Evolutionary conservation across 768 basidiomycete species (phyloP).

Genomic region (Tylopilus subfusipes): DNA sequence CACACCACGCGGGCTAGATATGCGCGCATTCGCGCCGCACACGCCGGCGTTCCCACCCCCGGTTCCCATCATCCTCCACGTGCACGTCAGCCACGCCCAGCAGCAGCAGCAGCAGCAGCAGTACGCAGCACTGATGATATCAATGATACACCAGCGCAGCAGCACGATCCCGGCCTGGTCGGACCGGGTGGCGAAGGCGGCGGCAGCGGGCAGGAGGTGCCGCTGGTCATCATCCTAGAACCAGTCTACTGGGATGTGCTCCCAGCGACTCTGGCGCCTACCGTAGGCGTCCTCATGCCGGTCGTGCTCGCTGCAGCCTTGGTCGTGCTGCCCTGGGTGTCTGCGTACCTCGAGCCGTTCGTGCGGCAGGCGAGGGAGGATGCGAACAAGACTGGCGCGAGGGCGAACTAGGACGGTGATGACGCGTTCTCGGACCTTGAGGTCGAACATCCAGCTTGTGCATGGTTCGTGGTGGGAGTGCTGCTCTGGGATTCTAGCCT

Average conservation of each 20-base stretch:
- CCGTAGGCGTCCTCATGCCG: constrained; percentile 27
- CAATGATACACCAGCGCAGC: too few relatives aligned
- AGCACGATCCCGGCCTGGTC: too few relatives aligned
- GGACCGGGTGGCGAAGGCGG: too few relatives aligned
- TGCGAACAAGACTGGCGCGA: neutral
- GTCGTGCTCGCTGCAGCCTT: constrained; percentile 25
- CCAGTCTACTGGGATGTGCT: constrained; percentile 57
- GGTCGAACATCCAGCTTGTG: constrained; percentile 22
- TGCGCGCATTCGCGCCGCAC: constrained; percentile 54
- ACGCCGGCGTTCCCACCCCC: constrained; percentile 52
- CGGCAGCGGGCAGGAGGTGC: constrained; percentile 27
- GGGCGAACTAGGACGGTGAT: neutral
- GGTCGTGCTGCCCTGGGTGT: constrained; percentile 14
- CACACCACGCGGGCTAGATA: constrained; percentile 42
- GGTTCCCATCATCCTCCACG: neutral
- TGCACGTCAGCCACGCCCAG: too few relatives aligned
- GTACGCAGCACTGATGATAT: neutral
- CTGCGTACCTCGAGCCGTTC: constrained; percentile 21
- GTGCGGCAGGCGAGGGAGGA: constrained; percentile 27
- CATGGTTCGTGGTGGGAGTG: constrained; percentile 17
- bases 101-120: neutral
- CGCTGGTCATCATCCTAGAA: constrained; percentile 55
- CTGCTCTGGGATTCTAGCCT: neutral
- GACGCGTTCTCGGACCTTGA: too few relatives aligned
- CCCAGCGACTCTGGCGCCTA: constrained; percentile 48